A percentile compares a stretch with the other conserved stretches of the same genome.
Evolutionary conservation across 2,329 filamentous ascomycete genomes (phyloP).

Genomic region (Fusarium praegraminearum): DNA sequence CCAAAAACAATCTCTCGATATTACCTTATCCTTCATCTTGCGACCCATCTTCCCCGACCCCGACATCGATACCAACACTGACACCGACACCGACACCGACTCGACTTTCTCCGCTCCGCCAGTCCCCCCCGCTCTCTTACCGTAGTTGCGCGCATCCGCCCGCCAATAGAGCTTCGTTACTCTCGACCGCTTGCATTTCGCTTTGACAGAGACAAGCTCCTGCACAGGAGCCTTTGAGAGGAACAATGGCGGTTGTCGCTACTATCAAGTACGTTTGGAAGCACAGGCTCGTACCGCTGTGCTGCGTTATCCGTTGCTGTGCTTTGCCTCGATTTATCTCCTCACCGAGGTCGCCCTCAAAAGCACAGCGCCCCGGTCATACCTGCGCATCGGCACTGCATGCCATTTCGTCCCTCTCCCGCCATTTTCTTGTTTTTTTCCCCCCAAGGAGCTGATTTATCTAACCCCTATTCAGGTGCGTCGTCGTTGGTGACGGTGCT

Average conservation of each 20-base stretch:
- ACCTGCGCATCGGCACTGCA: slow-evolving; percentile 36
- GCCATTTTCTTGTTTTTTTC: not conserved
- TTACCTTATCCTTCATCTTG: slow-evolving; percentile 14
- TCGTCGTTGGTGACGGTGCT: slow-evolving; percentile 98
- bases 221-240: slow-evolving; percentile 54
- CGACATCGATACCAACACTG: slow-evolving; percentile 9
- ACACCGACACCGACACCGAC: slow-evolving; percentile 24
- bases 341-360: slow-evolving; percentile 9
- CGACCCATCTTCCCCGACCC: slow-evolving; percentile 6
- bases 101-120: slow-evolving; percentile 33
- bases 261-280: slow-evolving; percentile 69
- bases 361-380: slow-evolving; percentile 2
- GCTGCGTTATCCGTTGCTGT: not conserved
- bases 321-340: slow-evolving; percentile 8
- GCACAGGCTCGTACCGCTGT: slow-evolving; percentile 21
- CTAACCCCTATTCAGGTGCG: slow-evolving; percentile 73
- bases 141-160: slow-evolving; percentile 41
- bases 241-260: slow-evolving; percentile 70
- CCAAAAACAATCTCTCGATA: slow-evolving; percentile 7
- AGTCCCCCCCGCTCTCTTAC: slow-evolving; percentile 35
- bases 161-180: slow-evolving; percentile 43
- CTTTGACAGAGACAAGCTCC: slow-evolving; percentile 50
- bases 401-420: slow-evolving; percentile 4
- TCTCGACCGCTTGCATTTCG: slow-evolving; percentile 43
- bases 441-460: slow-evolving; percentile 37